Evolutionary conservation across 345 rosid species (phyloP), one percentile per base, ranked within the genome.

Genomic region (Noccaea bulbosa): DNA sequence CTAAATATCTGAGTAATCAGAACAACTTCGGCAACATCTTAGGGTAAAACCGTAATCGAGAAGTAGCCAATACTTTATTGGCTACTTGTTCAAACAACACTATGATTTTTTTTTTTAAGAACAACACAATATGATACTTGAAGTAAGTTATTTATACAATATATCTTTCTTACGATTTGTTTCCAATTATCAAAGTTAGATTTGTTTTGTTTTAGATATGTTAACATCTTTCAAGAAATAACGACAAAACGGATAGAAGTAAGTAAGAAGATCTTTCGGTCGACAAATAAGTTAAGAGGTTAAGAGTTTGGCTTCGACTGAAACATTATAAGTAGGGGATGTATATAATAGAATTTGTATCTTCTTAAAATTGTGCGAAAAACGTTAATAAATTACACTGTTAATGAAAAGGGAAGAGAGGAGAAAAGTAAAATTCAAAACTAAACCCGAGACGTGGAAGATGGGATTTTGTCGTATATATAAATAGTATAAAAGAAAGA

Each of bases 231-330:
- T 47, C 6, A 33, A 58, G 7, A 68, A 43, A 37, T 45, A 27
- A 24, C 24, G 35, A 69, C 58, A 62, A 8, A 40, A 68, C 8
- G 40, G 4, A 41, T 40, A 12, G 30, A 51, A 35, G 37, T 35
- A 8, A 48, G 4, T 33, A 67, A 65, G 4, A 38, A 48, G 62
- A 49, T 33, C 46, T 40, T 17, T 49, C 39, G 11, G 72, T 66
- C 55, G 72, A 66, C 67, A 50, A n/a, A 73, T 24, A 40, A 22
- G n/a, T 33, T 22, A 32, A 71, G 16, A 20, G 73, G 57, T 62
- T 39, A 72, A 58, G 45, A 73, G n/a, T 66, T 73, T 73, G 72
- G 77, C 67, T 66, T 58, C 62, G 10, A 57, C 54, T 40, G 60
- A 30, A 32, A 41, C 11, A 65, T 38, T 39, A 20, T 20, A 39